Evolutionary conservation across 192 early-diverging fungal genomes (phyloP).

Genomic region (Mortierella alpina): DNA sequence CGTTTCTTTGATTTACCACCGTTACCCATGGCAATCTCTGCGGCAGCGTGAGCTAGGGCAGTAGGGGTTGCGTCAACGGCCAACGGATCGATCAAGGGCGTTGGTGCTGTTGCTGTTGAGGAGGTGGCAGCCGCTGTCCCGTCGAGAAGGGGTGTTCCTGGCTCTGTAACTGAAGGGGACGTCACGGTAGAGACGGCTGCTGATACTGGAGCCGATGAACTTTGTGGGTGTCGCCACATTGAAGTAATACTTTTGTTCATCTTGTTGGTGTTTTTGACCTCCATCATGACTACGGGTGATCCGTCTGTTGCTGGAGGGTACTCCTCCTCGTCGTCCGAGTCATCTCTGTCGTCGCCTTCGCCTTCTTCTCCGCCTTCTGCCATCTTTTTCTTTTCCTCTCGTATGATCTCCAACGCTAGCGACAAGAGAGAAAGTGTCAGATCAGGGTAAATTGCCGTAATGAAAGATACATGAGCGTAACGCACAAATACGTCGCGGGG

Average conservation of each 20-base stretch:
- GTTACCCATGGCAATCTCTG: slow-evolving; percentile 26
- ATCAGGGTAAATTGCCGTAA: no score
- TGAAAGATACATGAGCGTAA: no score
- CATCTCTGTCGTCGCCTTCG: slow-evolving; percentile 19
- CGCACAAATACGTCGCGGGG: no score
- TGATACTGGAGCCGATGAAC: slow-evolving; percentile 21
- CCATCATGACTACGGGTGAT: slow-evolving; percentile 50
- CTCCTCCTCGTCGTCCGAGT: slow-evolving; percentile 49
- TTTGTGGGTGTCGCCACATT: slow-evolving; percentile 57
- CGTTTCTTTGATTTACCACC: slow-evolving; percentile 54
- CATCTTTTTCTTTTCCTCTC: slow-evolving; percentile 36
- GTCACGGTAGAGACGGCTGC: slow-evolving; percentile 16
- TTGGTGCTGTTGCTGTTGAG: background rate
- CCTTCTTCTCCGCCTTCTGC: slow-evolving; percentile 3
- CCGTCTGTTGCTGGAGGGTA: slow-evolving; percentile 35
- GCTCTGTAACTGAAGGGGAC: slow-evolving; percentile 46
- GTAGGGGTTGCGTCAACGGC: slow-evolving; percentile 48
- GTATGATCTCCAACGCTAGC: slow-evolving; percentile 44
- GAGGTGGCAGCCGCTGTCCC: slow-evolving; percentile 19
- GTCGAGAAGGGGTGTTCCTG: slow-evolving; percentile 30
- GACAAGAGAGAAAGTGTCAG: background rate
- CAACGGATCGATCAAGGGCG: slow-evolving; percentile 24
- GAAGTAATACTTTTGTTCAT: slow-evolving; percentile 70
- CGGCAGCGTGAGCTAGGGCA: slow-evolving; percentile 33
- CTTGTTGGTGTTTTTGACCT: slow-evolving; percentile 61